These are phyloP conservation scores for Hypericum androsaemum DNA, from an alignment of 345 rosid genomes.

Conservation along the genomic window DNA sequence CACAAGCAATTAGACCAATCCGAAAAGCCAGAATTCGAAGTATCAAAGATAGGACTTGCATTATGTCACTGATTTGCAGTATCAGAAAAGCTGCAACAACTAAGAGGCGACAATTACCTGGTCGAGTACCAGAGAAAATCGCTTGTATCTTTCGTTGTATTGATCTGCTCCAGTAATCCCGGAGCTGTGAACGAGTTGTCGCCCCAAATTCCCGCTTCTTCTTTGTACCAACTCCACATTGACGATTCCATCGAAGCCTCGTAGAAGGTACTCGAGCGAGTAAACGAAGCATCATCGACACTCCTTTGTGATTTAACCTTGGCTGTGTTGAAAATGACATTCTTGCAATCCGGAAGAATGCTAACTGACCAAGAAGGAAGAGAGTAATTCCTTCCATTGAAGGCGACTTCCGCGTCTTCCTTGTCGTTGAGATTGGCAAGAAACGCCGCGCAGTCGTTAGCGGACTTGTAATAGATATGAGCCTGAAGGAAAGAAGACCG, in stretches of 20 bases:
- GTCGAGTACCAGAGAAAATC: constrained; percentile 57
- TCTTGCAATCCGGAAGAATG: constrained; percentile 59
- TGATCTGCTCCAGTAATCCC: constrained; percentile 47
- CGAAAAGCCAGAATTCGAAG: not conserved
- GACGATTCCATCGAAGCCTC: constrained; percentile 18
- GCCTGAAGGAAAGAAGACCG: constrained; percentile 25
- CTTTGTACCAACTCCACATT: constrained; percentile 47
- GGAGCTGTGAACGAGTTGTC: constrained; percentile 32
- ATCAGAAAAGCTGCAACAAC: too few species aligned
- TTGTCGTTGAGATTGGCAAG: constrained; percentile 42
- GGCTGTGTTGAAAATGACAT: constrained; percentile 48
- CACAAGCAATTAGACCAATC: too few species aligned
- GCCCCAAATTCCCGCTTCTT: constrained; percentile 42
- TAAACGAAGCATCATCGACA: constrained; percentile 24
- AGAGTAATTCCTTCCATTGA: constrained; percentile 36
- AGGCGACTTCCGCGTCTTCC: constrained; percentile 36
- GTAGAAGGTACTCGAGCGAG: constrained; percentile 11
- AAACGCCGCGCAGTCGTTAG: constrained; percentile 49
- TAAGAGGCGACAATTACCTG: constrained; percentile 21
- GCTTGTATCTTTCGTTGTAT: constrained; percentile 46
- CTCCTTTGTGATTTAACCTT: constrained; percentile 51
- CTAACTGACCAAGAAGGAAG: constrained; percentile 75
- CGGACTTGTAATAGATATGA: constrained; percentile 44
- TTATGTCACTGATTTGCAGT: too few species aligned
- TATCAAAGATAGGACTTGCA: not conserved